phyloP scores from a whole-genome alignment of 208 protist genomes.

The Wallacemonas collosoma region DNA sequence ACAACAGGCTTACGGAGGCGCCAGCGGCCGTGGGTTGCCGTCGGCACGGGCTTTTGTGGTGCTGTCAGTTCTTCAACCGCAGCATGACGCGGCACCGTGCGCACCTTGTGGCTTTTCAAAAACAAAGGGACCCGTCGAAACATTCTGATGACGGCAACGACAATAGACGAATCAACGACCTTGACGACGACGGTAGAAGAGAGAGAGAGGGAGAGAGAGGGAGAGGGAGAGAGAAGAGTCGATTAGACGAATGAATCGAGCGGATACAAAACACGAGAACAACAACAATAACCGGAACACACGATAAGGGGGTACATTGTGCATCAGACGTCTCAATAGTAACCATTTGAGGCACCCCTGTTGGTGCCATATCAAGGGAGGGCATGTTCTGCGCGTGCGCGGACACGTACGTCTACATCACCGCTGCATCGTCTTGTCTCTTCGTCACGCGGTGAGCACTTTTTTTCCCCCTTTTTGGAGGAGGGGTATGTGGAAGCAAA shows the following conservation, averaged over 20 bases:
- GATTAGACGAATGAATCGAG: neutral
- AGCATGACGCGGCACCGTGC: neutral
- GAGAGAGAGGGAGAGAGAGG: conserved; percentile 3
- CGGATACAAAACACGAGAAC: neutral
- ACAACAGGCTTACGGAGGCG: conserved; percentile 28
- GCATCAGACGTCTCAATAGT: too few species aligned
- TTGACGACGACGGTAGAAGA: neutral
- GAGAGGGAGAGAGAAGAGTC: conserved; percentile 5
- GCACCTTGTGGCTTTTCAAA: neutral
- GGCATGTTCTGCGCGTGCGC: too few species aligned
- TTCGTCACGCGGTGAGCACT: too few species aligned
- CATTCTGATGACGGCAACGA: neutral
- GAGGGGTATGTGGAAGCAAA: too few species aligned
- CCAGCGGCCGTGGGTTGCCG: neutral
- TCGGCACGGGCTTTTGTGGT: neutral
- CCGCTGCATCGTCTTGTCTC: too few species aligned
- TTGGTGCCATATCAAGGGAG: too few species aligned
- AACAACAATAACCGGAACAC: too few species aligned
- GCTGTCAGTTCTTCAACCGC: neutral
- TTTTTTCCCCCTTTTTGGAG: too few species aligned
- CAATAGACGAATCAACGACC: too few species aligned
- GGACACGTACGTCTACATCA: too few species aligned
- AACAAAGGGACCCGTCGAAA: neutral
- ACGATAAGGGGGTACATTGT: too few species aligned
- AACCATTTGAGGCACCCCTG: too few species aligned